These are phyloP conservation scores for Puccinia polysora DNA, from an alignment of 1,284 basidiomycete genomes.

Conservation along the genomic window DNA sequence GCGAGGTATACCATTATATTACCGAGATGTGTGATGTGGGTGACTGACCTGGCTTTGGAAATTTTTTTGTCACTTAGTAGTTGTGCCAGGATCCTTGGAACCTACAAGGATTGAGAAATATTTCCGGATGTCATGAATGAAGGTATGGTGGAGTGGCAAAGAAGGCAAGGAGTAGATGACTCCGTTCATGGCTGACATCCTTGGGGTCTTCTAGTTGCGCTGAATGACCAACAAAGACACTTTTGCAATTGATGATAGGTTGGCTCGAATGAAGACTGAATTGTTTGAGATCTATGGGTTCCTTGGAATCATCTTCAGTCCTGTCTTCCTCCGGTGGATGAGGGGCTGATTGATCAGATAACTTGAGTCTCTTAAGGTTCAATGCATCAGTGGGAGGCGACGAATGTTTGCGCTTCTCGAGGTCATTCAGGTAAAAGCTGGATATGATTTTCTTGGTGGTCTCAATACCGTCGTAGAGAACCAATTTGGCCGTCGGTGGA, in stretches of 20 bases:
- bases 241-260: conserved; percentile 75
- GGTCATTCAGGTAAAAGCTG: conserved; percentile 56
- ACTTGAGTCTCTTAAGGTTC: conserved; percentile 22
- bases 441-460: conserved; percentile 61
- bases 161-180: background rate
- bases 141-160: background rate
- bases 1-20: background rate
- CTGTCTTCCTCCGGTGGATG: background rate
- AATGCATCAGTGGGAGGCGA: conserved; percentile 32
- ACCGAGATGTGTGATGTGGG: background rate
- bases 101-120: conserved; percentile 4
- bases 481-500: conserved; percentile 68
- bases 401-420: conserved; percentile 59
- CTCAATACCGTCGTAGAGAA: conserved; percentile 82
- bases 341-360: background rate
- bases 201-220: conserved; percentile 71
- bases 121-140: background rate
- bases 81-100: conserved; percentile 13
- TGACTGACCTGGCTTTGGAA: conserved; percentile 21
- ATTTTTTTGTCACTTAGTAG: conserved; percentile 38
- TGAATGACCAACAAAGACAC: conserved; percentile 74
- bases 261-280: conserved; percentile 66
- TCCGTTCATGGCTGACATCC: conserved; percentile 64
- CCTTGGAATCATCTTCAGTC: background rate
- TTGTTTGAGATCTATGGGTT: conserved; percentile 58